Evolutionary conservation across 176 grass and related monocot genomes (phyloP).

Genomic region (Triticum dicoccoides): DNA sequence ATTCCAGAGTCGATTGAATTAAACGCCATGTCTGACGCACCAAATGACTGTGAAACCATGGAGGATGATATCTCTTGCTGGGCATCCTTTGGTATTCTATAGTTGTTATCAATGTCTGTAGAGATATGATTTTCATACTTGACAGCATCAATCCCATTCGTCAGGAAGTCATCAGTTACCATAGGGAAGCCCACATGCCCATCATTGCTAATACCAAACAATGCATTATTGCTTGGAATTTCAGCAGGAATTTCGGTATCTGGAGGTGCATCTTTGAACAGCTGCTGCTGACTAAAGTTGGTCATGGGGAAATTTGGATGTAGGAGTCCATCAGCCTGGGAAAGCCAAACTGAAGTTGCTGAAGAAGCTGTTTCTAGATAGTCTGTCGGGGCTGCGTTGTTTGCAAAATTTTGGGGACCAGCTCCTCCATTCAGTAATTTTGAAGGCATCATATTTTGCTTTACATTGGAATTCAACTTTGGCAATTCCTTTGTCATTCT

Average conservation of each 20-base stretch:
- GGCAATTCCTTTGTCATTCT: slow-evolving; percentile 45
- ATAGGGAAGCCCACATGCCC: slow-evolving; percentile 54
- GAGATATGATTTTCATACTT: slow-evolving; percentile 76
- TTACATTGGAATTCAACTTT: slow-evolving; percentile 65
- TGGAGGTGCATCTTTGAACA: slow-evolving; percentile 54
- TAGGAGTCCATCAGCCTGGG: slow-evolving; percentile 68
- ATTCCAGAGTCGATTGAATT: slow-evolving; percentile 87
- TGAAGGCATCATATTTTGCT: slow-evolving; percentile 50
- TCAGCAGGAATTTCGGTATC: slow-evolving; percentile 48
- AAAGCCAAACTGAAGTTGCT: slow-evolving; percentile 78
- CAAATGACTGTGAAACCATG: slow-evolving; percentile 82
- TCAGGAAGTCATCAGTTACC: slow-evolving; percentile 56
- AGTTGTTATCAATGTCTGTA: slow-evolving; percentile 61
- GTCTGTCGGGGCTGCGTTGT: slow-evolving; percentile 52
- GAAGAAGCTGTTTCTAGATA: slow-evolving; percentile 81
- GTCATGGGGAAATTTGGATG: slow-evolving; percentile 64
- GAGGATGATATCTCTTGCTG: slow-evolving; percentile 79
- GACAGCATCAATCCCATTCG: slow-evolving; percentile 54
- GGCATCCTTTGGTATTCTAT: slow-evolving; percentile 58
- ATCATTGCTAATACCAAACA: slow-evolving; percentile 70
- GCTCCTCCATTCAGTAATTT: slow-evolving; percentile 54
- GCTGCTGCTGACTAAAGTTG: slow-evolving; percentile 57
- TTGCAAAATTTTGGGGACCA: slow-evolving; percentile 55
- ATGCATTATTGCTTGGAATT: slow-evolving; percentile 53
- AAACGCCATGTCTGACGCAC: slow-evolving; percentile 77